These are phyloP conservation scores for Talaromyces sp. DNA, from an alignment of 2,329 filamentous ascomycete genomes.

Conservation along the genomic window DNA sequence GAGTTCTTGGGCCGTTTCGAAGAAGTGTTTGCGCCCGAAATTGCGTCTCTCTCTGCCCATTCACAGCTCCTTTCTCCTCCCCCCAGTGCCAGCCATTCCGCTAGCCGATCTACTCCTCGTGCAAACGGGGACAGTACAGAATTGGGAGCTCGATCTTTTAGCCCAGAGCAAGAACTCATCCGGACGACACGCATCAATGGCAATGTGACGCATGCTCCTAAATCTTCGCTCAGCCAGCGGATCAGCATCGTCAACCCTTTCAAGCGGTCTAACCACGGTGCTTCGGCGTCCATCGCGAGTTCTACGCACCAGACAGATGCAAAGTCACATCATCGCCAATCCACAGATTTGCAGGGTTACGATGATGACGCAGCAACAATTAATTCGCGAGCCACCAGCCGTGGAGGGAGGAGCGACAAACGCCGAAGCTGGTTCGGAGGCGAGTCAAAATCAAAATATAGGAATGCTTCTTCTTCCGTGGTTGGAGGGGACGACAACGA, in stretches of 20 bases:
- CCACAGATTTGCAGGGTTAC: conserved; percentile 9
- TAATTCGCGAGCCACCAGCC: conserved; percentile 31
- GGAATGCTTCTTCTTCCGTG: conserved; percentile 1
- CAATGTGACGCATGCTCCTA: conserved; percentile 25
- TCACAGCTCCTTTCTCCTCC: conserved; percentile 38
- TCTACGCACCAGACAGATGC: conserved; percentile 20
- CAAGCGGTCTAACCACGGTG: conserved; percentile 34
- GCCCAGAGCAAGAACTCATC: conserved; percentile 32
- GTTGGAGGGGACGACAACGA: background rate
- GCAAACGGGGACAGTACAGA: conserved; percentile 18
- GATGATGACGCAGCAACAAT: conserved; percentile 34
- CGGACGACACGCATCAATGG: conserved; percentile 26
- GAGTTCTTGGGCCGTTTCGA: conserved; percentile 37
- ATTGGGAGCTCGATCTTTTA: conserved; percentile 23
- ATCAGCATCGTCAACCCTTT: conserved; percentile 41
- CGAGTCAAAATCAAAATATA: conserved; percentile 27
- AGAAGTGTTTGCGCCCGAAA: conserved; percentile 54
- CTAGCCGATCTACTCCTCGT: conserved; percentile 21
- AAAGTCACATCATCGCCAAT: conserved; percentile 16
- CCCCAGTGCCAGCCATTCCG: conserved; percentile 26
- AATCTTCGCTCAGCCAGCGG: conserved; percentile 34
- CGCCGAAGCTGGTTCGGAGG: conserved; percentile 37
- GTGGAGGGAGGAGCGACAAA: conserved; percentile 30
- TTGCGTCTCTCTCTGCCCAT: conserved; percentile 51
- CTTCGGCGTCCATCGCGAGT: conserved; percentile 30